phyloP scores from a whole-genome alignment of 306 rosid genomes.

The Pterocarpus macrocarpus region DNA sequence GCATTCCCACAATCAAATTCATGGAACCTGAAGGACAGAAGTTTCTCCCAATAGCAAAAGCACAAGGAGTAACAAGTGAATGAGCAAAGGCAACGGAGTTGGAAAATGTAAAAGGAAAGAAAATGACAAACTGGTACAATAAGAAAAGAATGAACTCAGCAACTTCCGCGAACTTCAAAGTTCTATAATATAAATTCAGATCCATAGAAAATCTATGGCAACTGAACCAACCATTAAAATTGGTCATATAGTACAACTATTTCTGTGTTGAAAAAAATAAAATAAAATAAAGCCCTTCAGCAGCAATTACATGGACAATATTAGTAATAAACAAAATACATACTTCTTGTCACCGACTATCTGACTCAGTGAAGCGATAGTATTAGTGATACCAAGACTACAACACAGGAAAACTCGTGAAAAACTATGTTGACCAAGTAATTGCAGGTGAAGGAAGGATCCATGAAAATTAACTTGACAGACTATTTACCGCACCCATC shows the following conservation, averaged over 20 bases:
- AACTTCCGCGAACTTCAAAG: not conserved
- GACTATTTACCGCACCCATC: constrained; percentile 43
- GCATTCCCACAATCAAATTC: no score
- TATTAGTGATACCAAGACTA: constrained; percentile 35
- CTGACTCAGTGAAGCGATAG: constrained; percentile 43
- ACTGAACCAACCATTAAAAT: constrained; percentile 27
- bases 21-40: no score
- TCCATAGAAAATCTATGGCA: not conserved
- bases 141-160: no score
- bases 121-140: no score
- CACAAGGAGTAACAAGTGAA: no score
- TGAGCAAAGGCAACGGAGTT: no score
- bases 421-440: constrained; percentile 42
- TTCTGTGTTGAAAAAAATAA: not conserved
- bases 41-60: no score
- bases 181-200: not conserved
- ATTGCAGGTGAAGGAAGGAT: constrained; percentile 37
- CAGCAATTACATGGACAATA: constrained; percentile 54
- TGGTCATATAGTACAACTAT: constrained; percentile 27
- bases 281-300: constrained; percentile 13
- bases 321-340: constrained; percentile 48
- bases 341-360: constrained; percentile 43
- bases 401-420: constrained; percentile 42
- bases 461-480: constrained; percentile 42
- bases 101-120: no score